Evolutionary conservation across 495 filamentous ascomycete genomes (phyloP).

Genomic region (Hyaloscypha hepaticicola): DNA sequence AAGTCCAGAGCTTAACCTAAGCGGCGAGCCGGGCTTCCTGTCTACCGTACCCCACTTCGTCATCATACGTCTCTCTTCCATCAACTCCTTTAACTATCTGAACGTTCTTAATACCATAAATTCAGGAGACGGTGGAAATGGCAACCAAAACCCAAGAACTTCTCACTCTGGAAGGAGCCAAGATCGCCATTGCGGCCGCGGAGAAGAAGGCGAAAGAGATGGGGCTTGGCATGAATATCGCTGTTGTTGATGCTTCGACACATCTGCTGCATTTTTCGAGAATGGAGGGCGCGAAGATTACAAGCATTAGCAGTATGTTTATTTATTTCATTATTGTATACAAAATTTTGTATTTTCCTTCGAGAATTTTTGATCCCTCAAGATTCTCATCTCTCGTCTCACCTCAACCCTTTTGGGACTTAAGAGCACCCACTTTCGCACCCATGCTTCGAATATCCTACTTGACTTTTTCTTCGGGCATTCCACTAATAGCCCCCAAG

Average conservation of each 20-base stretch:
- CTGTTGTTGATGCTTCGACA: constrained; percentile 28
- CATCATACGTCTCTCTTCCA: background rate
- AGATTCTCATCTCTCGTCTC: too few species aligned
- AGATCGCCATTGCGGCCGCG: constrained; percentile 29
- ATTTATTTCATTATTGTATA: constrained; percentile 3
- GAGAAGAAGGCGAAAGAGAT: constrained; percentile 34
- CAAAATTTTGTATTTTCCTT: background rate
- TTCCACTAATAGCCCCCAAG: background rate
- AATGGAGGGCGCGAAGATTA: constrained; percentile 30
- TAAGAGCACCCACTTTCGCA: too few species aligned
- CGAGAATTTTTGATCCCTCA: background rate
- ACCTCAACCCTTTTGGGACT: too few species aligned
- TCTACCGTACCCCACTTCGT: background rate
- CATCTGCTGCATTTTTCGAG: constrained; percentile 27
- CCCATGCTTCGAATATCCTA: too few species aligned
- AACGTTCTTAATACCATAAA: background rate
- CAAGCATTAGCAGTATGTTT: constrained; percentile 25
- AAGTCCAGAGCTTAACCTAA: background rate
- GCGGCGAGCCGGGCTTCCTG: background rate
- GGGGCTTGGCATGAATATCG: constrained; percentile 32
- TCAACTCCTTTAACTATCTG: background rate
- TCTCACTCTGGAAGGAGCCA: constrained; percentile 26
- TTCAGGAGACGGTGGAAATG: background rate
- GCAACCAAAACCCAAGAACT: constrained; percentile 24
- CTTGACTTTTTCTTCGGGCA: too few species aligned